These are phyloP conservation scores for Verticillium dahliae DNA, from an alignment of 2,329 filamentous ascomycete species.

Conservation along the genomic window DNA sequence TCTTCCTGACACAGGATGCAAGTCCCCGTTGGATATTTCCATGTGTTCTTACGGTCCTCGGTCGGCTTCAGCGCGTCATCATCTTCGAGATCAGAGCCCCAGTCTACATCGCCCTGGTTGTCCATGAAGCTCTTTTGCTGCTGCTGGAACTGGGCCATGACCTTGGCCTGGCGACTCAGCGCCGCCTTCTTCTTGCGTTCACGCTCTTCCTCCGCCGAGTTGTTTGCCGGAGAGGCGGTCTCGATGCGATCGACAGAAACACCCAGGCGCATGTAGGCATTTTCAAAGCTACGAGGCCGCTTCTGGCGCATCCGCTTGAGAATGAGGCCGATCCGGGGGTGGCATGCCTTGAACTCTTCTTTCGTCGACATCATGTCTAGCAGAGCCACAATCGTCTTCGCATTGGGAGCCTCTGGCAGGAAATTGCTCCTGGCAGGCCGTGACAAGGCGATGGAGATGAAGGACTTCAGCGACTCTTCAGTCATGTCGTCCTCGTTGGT, in stretches of 20 bases:
- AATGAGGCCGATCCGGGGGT: conserved; percentile 77
- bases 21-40: conserved; percentile 87
- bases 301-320: conserved; percentile 81
- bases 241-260: conserved; percentile 73
- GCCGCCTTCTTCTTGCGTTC: conserved; percentile 88
- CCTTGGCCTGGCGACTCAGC: conserved; percentile 78
- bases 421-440: conserved; percentile 57
- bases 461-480: conserved; percentile 52
- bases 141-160: conserved; percentile 97
- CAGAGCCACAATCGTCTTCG: conserved; percentile 59
- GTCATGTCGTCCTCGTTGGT: conserved; percentile 45
- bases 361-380: conserved; percentile 56
- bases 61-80: conserved; percentile 62
- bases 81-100: conserved; percentile 73
- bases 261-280: conserved; percentile 56
- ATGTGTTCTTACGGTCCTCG: conserved; percentile 66
- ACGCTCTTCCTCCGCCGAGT: conserved; percentile 62
- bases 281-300: conserved; percentile 65
- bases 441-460: conserved; percentile 64
- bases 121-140: conserved; percentile 94
- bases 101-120: conserved; percentile 80
- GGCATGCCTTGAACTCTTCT: conserved; percentile 73
- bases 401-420: conserved; percentile 45
- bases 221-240: conserved; percentile 71
- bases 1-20: conserved; percentile 97